Conservation (phyloP, 805 yeast genomes). For the Saturnispora quitensis region DNA sequence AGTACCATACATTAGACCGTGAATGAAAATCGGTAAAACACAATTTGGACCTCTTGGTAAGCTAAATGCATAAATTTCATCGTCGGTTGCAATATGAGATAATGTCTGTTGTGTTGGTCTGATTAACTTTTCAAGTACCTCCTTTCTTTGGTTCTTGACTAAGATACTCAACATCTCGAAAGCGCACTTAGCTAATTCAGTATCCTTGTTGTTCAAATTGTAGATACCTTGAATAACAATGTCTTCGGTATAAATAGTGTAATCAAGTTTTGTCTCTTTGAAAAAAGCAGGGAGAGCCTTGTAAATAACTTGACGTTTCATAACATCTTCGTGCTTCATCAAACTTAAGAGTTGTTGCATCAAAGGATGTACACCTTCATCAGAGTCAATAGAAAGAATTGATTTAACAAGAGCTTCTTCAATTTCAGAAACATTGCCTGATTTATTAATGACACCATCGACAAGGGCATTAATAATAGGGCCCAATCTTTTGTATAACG, state of each 20-base stretch:
- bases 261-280: slow-evolving; percentile 54
- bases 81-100: slow-evolving; percentile 48
- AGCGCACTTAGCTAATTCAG: slow-evolving; percentile 53
- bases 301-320: slow-evolving; percentile 53
- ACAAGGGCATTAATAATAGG: slow-evolving; percentile 68
- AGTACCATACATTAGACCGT: slow-evolving; percentile 91
- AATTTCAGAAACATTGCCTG: slow-evolving; percentile 32
- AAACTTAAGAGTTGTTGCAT: slow-evolving; percentile 71
- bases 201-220: slow-evolving; percentile 62
- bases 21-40: slow-evolving; percentile 82
- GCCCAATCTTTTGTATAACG: slow-evolving; percentile 64
- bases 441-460: slow-evolving; percentile 38
- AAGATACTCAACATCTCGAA: slow-evolving; percentile 57
- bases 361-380: slow-evolving; percentile 75
- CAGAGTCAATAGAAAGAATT: slow-evolving; percentile 63
- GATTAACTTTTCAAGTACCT: slow-evolving; percentile 65
- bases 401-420: slow-evolving; percentile 55
- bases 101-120: slow-evolving; percentile 74
- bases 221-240: slow-evolving; percentile 61
- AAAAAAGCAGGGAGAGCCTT: slow-evolving; percentile 68
- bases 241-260: slow-evolving; percentile 64
- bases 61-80: slow-evolving; percentile 65
- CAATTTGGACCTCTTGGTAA: slow-evolving; percentile 80
- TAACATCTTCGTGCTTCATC: slow-evolving; percentile 66
- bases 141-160: slow-evolving; percentile 66